Evolutionary conservation across 2,329 filamentous ascomycete genomes (phyloP), one percentile per base, ranked within the genome.

Genomic region (Penicillium sp.): DNA sequence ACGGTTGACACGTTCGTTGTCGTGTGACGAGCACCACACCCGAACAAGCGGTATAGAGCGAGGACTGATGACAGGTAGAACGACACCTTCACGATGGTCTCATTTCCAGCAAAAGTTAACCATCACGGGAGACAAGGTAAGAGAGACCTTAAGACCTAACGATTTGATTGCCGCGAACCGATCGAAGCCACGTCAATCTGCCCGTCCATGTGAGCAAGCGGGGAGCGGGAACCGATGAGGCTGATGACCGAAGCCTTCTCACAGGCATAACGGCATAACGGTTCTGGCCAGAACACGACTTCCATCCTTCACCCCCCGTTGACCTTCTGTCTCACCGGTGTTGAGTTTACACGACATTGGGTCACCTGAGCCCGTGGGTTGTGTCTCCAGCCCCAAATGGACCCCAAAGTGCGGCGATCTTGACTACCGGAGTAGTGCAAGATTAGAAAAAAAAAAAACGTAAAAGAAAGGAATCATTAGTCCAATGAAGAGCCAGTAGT

Each of bases 171-270:
- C 41, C 53, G 48, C 58, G 50, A 61, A 64, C 56, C 37, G 50
- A 59, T 53, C 15, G 46, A 49, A 46, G 62, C 60, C 60, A 64
- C 58, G 63, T 62, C 60, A 63, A 64, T 58, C 22, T 29, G 41
- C 12, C 11, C 51, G 49, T 49, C 54, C 63, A 59, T 62, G 58
- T 63, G 62, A 63, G 49, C 48, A 53, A n/a, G n/a, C n/a, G 52
- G 26, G 51, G 46, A 42, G 54, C 50, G 40, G 49, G 20, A 20
- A 51, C 22, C 42, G 44, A 58, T 59, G 55, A 59, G 57, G 54
- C 61, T 57, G 57, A 60, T 59, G 55, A 55, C 53, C 46, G 27
- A 33, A 20, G 46, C 53, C 45, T 15, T 27, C 14, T 45, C 26
- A n/a, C 49, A n/a, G n/a, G n/a, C n/a, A n/a, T n/a, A n/a, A n/a